Base-by-base conservation (phyloP, 371 early-diverging fungal genomes). In the Mitosporidium daphniae region DNA sequence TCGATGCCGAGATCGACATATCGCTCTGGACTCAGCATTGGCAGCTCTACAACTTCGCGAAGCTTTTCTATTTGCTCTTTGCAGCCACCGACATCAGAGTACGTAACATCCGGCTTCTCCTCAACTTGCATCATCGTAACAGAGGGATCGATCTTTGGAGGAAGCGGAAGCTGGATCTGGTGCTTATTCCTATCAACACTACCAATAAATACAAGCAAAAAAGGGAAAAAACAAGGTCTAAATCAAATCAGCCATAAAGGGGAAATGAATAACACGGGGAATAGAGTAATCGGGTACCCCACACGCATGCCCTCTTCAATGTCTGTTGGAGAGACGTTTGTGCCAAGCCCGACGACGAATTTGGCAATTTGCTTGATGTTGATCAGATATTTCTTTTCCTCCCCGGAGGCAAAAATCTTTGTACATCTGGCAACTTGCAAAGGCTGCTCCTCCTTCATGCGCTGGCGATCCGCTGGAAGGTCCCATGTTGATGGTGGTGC, bases 91-190 rank as follows among this genome's bases (percentile, higher is more conserved):
- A 99, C 84, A 53, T 97, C 94, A 30, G 65, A 51, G 37, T 97
- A 99, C 0, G 97, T 94, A 12, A 95, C 84, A 48, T 95, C 93
- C 2, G 97, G 97, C 44, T 89, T 93, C 43, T 95, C 95, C 46
- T 99, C 99, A 32, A 97, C 91, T 53, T 91, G 91, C 97, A 99
- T 97, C 58, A 99, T 75, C 8, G 97, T 93, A 10, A 99, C 95
- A 9, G 86, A 65, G 16, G 97, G 74, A 48, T 99, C 99, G 34
- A 98, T 93, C 50, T 80, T 86, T 42, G 91, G 82, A 24, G 97
- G 95, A 17, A 99, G 53, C n/a, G 95, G 89, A 33, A 89, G 67
- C 39, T 86, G 80, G 30, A 99, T 82, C 47, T 86, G 82, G 43
- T 95, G 95, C 40, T 98, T 98, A 39, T 60, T 67, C 32, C 95